Percentiles rank a stretch among this genome's conserved stretches.
phyloP scores from a whole-genome alignment of 345 rosid genomes.

The Pugionium dolabratum region DNA sequence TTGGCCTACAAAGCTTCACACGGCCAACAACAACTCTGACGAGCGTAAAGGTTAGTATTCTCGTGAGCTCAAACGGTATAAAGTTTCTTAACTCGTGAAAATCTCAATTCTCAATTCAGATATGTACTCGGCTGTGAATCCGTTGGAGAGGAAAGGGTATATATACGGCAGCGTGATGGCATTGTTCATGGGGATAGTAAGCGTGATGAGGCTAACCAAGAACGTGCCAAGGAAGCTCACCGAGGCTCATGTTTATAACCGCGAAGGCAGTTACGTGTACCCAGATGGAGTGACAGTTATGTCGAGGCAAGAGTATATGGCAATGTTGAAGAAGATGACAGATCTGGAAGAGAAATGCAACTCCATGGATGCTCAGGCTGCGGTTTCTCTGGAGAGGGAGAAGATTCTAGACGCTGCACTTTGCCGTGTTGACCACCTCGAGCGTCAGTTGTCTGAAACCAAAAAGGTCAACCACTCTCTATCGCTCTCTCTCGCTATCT shows the following conservation, averaged over 20 bases:
- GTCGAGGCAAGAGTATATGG: conserved; percentile 53
- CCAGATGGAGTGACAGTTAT: conserved; percentile 45
- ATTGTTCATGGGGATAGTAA: conserved; percentile 57
- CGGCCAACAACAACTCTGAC: conserved; percentile 1
- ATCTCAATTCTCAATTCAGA: conserved; percentile 19
- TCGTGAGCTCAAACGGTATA: neutral
- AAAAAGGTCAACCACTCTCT: conserved; percentile 55
- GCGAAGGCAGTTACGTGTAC: conserved; percentile 39
- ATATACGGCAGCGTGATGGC: conserved; percentile 58
- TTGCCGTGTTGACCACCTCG: conserved; percentile 54
- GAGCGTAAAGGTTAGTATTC: conserved; percentile 32
- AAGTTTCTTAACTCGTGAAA: neutral
- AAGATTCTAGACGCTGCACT: conserved; percentile 66
- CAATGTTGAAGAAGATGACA: conserved; percentile 68
- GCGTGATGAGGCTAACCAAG: conserved; percentile 57
- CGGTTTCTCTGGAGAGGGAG: conserved; percentile 63
- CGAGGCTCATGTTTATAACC: conserved; percentile 50
- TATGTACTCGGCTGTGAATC: conserved; percentile 10
- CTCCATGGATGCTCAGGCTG: conserved; percentile 45
- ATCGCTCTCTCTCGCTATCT: conserved; percentile 10
- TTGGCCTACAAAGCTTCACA: conserved; percentile 41
- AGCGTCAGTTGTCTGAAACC: conserved; percentile 61
- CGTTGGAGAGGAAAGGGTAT: conserved; percentile 33
- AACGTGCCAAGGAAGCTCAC: conserved; percentile 61
- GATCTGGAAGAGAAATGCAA: conserved; percentile 66